A percentile compares a stretch with the other conserved stretches of the same genome.
Evolutionary conservation across 345 rosid genomes (phyloP).

Genomic region (Euphorbia lathyris): DNA sequence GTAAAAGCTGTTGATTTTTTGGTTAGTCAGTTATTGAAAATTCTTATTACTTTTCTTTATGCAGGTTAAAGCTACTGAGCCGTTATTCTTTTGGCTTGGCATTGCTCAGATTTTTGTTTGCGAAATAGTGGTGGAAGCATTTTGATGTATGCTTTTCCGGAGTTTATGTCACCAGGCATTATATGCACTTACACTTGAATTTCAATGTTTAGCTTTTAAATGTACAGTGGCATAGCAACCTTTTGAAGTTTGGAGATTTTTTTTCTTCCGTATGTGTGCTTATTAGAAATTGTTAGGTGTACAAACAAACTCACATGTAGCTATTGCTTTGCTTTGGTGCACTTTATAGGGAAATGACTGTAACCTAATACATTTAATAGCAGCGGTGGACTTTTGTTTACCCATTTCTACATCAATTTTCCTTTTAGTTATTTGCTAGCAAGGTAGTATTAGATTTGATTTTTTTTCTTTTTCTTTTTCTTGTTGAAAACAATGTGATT

Average conservation of each 20-base stretch:
- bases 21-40: no score
- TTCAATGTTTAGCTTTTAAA: neutral
- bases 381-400: neutral
- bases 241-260: neutral
- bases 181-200: neutral
- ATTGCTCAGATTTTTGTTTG: neutral
- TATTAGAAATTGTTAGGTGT: neutral
- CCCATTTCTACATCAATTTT: neutral
- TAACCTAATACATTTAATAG: neutral
- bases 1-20: no score
- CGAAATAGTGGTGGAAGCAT: neutral
- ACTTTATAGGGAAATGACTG: neutral
- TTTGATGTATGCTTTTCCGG: neutral
- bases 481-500: no score
- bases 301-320: slow-evolving; percentile 9
- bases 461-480: no score
- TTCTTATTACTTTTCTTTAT: neutral
- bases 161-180: neutral
- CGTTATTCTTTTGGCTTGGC: neutral
- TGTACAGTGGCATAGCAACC: neutral
- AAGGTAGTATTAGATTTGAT: neutral
- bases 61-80: slow-evolving; percentile 10
- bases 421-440: neutral
- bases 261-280: no score
- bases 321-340: slow-evolving; percentile 3